Base-by-base conservation (phyloP, 495 filamentous ascomycete species). In the Aspergillus asperescens region DNA sequence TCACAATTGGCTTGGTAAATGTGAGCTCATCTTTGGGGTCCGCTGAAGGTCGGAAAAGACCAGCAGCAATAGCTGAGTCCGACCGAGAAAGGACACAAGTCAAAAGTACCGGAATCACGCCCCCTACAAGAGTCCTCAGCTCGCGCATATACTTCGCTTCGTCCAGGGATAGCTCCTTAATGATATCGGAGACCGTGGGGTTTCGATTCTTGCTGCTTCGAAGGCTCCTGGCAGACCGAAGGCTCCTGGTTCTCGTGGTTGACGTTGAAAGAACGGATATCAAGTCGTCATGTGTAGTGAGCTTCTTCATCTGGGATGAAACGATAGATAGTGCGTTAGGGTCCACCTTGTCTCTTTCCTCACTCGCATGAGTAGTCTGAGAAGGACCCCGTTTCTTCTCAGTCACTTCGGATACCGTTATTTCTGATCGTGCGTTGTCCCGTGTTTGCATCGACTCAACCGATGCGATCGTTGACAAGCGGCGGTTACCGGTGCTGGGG, bases 61-160 rank as follows among this genome's bases (percentile, higher is more conserved):
- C 82, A 47, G 83, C 83, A 12, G 81, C 81, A 41, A 81, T 73
- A 4, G 78, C 80, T 16, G 83, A 78, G 46, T 85, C 83, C 6
- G 75, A 84, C 62, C 79, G 88, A 47, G 82, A 95, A 48, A 92
- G 72, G 16, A 96, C 89, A 55, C 90, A 90, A 8, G 79, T 87
- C 47, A 97, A 71, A 2, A 99, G 79, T 7, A 97, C 94, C 7
- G 93, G 94, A 48, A 99, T 87, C 15, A 99, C 93, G 46, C 95
- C 94, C 55, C 94, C 94, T 9, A 97, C 92, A 19, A 99, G 71
- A 15, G 93, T 95, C 52, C 87, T 90, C 9, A 99, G 77, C 63
- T 99, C 93, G 20, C 91, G 86, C 72, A 85, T 86, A 64, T 97
- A 99, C 59, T 93, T 90, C 16, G 79, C 71, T 67, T 99, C 94